Conservation (phyloP, 2,329 filamentous ascomycete genomes). For the Ramularia collo-cygni region DNA sequence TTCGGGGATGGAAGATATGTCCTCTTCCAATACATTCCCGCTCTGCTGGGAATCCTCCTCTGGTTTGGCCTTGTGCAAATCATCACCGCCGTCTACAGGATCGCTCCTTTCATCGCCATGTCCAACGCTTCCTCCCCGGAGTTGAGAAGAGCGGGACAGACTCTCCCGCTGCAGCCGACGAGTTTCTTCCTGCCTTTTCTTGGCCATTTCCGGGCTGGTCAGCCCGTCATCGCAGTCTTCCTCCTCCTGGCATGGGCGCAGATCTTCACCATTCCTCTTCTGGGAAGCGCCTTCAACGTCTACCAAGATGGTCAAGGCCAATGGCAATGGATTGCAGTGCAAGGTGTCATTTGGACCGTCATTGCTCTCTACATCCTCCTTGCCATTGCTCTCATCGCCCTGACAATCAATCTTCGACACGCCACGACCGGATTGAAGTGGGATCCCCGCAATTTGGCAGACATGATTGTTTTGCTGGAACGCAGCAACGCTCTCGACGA, state of each 20-base stretch:
- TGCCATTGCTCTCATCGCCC: constrained; percentile 48
- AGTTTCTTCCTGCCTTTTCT: constrained; percentile 64
- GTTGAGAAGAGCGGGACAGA: constrained; percentile 58
- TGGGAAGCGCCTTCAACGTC: constrained; percentile 68
- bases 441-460: constrained; percentile 76
- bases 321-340: constrained; percentile 76
- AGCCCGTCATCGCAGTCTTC: constrained; percentile 59
- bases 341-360: constrained; percentile 70
- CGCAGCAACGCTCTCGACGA: constrained; percentile 68
- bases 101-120: constrained; percentile 73
- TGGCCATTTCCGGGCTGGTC: constrained; percentile 61
- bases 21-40: constrained; percentile 77
- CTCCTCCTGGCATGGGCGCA: constrained; percentile 67
- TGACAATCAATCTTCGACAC: constrained; percentile 51
- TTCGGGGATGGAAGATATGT: constrained; percentile 74
- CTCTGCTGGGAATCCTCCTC: constrained; percentile 63
- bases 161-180: constrained; percentile 53
- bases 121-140: constrained; percentile 55
- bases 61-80: constrained; percentile 73
- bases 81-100: constrained; percentile 65
- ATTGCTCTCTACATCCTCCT: constrained; percentile 67
- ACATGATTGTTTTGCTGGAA: constrained; percentile 70
- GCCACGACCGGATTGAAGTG: constrained; percentile 68
- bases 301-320: constrained; percentile 49
- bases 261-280: constrained; percentile 72